phyloP scores from a whole-genome alignment of 2,329 filamentous ascomycete species.

The Endoconidiophora laricicola region DNA sequence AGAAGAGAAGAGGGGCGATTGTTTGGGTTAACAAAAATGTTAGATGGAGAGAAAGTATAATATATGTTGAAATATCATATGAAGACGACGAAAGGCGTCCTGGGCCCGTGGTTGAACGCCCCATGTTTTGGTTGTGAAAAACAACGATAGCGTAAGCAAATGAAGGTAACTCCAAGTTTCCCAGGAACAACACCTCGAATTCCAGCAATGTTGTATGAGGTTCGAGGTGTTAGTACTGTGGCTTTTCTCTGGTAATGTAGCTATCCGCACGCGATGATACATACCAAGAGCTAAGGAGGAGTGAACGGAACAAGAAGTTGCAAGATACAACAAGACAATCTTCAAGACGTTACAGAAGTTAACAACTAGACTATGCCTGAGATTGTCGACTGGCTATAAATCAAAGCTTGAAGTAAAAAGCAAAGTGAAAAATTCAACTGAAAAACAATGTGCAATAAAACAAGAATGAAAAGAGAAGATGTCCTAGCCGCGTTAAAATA shows the following conservation, averaged over 20 bases:
- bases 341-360: too few relatives aligned
- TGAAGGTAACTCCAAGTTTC: constrained; percentile 45
- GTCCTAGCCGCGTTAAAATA: not conserved
- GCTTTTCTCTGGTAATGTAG: constrained; percentile 14
- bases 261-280: constrained; percentile 11
- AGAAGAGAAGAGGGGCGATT: constrained; percentile 14
- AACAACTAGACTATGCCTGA: too few relatives aligned
- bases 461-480: not conserved
- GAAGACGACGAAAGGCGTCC: constrained; percentile 42
- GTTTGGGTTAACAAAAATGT: constrained; percentile 13
- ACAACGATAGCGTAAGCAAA: constrained; percentile 52
- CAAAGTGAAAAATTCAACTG: constrained; percentile 9
- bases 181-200: constrained; percentile 24
- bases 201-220: constrained; percentile 58
- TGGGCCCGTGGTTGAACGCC: constrained; percentile 64
- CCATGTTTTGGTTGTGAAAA: constrained; percentile 77
- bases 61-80: constrained; percentile 12
- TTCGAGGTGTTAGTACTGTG: constrained; percentile 16
- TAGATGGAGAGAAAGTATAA: constrained; percentile 19
- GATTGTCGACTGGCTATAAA: too few relatives aligned
- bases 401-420: constrained; percentile 3
- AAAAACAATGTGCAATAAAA: not conserved
- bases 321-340: not conserved
- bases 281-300: constrained; percentile 13
- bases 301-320: constrained; percentile 4